Conservation (phyloP, 2,329 filamentous ascomycete species). For the Microsporum audouinii region DNA sequence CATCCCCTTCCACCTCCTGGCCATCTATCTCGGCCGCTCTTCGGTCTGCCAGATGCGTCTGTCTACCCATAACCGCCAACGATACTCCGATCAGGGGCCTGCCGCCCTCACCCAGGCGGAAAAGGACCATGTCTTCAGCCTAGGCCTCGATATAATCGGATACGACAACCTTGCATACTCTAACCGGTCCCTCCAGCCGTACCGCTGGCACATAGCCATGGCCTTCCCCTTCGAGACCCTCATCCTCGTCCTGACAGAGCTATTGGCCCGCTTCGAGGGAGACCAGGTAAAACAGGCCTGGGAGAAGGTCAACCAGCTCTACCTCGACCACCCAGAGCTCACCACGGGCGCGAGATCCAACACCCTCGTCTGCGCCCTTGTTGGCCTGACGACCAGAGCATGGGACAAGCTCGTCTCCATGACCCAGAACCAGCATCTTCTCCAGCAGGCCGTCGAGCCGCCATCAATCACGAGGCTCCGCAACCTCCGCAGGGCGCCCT, state of each 20-base stretch:
- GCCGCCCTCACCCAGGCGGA: slow-evolving; percentile 20
- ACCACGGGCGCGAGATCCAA: not conserved
- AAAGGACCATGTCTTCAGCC: slow-evolving; percentile 27
- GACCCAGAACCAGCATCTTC: not conserved
- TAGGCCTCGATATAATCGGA: slow-evolving; percentile 25
- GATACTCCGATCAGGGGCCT: not conserved
- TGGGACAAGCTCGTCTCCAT: not conserved
- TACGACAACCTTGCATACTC: slow-evolving; percentile 27
- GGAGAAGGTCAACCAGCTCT: slow-evolving; percentile 15
- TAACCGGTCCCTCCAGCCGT: slow-evolving; percentile 27
- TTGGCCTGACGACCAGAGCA: not conserved
- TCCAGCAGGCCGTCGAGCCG: not conserved
- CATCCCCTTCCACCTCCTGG: slow-evolving; percentile 24
- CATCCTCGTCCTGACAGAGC: slow-evolving; percentile 35
- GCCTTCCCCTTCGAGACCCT: slow-evolving; percentile 40
- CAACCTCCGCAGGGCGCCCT: not conserved
- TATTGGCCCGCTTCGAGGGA: slow-evolving; percentile 25
- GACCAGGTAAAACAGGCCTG: slow-evolving; percentile 30
- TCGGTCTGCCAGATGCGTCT: not conserved
- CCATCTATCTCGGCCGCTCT: not conserved
- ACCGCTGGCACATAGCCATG: slow-evolving; percentile 33
- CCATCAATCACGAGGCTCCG: not conserved
- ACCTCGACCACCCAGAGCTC: not conserved
- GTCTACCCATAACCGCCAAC: slow-evolving; percentile 7
- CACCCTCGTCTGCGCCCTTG: not conserved